Evolutionary conservation across 176 grass and related monocot genomes (phyloP), one percentile per base, ranked within the genome.

Genomic region (Areca catechu): DNA sequence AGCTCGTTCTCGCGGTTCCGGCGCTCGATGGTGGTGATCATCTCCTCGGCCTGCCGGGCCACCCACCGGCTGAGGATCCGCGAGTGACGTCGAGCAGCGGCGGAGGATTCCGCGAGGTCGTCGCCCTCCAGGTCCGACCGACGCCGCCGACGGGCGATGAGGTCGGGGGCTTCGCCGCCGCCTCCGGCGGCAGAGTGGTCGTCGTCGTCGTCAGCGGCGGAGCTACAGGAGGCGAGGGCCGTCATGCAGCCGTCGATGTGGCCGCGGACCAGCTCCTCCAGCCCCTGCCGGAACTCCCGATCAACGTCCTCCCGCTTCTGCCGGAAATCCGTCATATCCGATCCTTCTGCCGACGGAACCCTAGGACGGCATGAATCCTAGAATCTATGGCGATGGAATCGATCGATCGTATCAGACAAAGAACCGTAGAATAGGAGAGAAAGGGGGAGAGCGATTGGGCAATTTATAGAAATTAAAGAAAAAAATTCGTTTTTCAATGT

Each of bases 1-100:
- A 95, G 86, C 82, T 95, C 91, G 2, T 83, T 82, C 57, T 95
- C 86, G 51, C 91, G 82, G 72, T 89, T 83, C 3, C 90, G 86
- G 18, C 82, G 76, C 18, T 89, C 85, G 0, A 95, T 80, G 65
- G 82, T 90, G 4, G 78, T 69, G 21, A 78, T 78, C 77, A 90
- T 85, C 68, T 85, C 82, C 71, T 90, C 86, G 19, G 86, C 80
- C 79, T 95, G 82, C 19, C 84, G 80, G 24, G 89, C 84, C 2
- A 76, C 56, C 89, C 86, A 86, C 22, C 82, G 70, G 30, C 74
- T 79, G 15, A 95, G 56, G 60, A 95, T 86, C 74, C 82, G 78
- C 6, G 82, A 77, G 3, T 72, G 70, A 12, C 70, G 58, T 20
- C 75, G 53, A 7, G 74, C 72, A 0, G 75, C 57, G 22, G 72